phyloP scores from a whole-genome alignment of 2,329 filamentous ascomycete species.

The Colletotrichum musae region DNA sequence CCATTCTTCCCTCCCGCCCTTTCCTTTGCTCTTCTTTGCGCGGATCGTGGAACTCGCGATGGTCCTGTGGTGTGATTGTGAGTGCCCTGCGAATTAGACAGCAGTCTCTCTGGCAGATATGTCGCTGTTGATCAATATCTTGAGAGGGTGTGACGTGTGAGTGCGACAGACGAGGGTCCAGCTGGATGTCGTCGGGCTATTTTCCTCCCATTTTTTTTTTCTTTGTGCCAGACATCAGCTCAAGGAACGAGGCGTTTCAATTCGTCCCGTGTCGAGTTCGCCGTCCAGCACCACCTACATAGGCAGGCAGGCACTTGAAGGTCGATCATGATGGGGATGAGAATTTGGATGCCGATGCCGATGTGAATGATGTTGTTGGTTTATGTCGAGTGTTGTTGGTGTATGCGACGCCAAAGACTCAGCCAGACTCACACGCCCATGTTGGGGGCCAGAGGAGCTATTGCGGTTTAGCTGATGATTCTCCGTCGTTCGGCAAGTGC shows the following conservation, averaged over 20 bases:
- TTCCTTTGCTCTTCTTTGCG: slow-evolving; percentile 1
- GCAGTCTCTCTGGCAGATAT: background rate
- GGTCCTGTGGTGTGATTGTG: background rate
- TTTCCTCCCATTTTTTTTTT: slow-evolving; percentile 34
- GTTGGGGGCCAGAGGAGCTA: no score
- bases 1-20: slow-evolving; percentile 10
- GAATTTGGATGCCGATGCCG: no score
- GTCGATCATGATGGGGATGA: no score
- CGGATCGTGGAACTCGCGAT: background rate
- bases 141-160: slow-evolving; percentile 7
- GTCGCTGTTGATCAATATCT: slow-evolving; percentile 14
- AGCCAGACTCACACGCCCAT: no score
- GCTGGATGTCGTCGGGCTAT: slow-evolving; percentile 4
- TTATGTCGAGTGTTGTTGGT: background rate
- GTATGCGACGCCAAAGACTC: no score
- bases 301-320: no score
- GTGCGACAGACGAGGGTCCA: background rate
- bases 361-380: slow-evolving; percentile 1
- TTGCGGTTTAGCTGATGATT: slow-evolving; percentile 20
- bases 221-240: slow-evolving; percentile 30
- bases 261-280: slow-evolving; percentile 18
- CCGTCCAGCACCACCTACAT: background rate
- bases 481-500: background rate
- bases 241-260: slow-evolving; percentile 36
- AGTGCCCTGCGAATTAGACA: slow-evolving; percentile 12